Evolutionary conservation across 192 early-diverging fungal species (phyloP), one percentile per base, ranked within the genome.

Genomic region (Oehlia diaphana): DNA sequence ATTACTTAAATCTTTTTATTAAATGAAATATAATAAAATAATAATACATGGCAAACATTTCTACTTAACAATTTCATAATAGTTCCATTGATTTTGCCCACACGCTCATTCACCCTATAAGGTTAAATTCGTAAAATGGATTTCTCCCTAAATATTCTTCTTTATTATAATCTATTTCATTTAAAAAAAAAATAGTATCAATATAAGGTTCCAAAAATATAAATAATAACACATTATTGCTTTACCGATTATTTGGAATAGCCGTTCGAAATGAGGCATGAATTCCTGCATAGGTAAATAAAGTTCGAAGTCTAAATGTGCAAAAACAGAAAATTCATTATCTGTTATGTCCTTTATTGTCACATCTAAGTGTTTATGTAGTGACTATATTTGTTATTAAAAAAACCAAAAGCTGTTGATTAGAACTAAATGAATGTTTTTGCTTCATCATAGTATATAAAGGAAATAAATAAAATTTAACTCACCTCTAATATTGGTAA

Each of bases 321-420:
- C 89, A 89, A 96, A 99, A 4, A 97, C 93, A 39, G 90, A 81
- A 86, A 98, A 98, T 85, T 99, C 98, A 76, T 96, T 90, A 42
- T 95, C 90, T 71, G 91, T 88, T 31, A 99, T 91, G 26, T 95
- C 92, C 76, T 94, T 93, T 28, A 88, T 77, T 19, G 92, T 87
- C 3, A 98, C 89, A 26, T 93, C 92, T 50, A 98, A 87, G 21
- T 92, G 84, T 68, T 93, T 90, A 50, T 93, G 93, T 68, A 96
- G 90, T 4, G 90, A 84, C 90, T 89, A 79, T 74, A 83, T 72
- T 14, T 81, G 31, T 16, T 23, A 73, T 47, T 44, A 49, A 13
- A 21, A 39, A 39, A 9, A 12, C 13, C 6, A 35, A 63, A 58
- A 9, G 26, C 10, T 63, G 6, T 63, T 63, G 16, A 37, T 71